These are phyloP conservation scores for Ogataea paraovalis DNA, from an alignment of 805 yeast genomes.

Conservation along the genomic window DNA sequence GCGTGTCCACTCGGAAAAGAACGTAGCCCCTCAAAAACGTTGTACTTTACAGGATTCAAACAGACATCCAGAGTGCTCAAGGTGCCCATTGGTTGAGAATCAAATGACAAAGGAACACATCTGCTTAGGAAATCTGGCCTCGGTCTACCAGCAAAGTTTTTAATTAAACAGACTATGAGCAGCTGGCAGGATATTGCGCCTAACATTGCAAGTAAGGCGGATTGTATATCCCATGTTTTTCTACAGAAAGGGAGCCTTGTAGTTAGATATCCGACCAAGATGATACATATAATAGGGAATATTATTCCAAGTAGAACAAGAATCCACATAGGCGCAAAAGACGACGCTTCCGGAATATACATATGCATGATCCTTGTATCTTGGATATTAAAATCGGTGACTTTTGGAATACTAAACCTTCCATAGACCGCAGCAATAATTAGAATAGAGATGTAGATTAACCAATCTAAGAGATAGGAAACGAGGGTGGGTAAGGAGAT, in stretches of 20 bases:
- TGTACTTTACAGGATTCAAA: constrained; percentile 31
- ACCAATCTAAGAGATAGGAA: constrained; percentile 33
- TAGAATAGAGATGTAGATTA: constrained; percentile 23
- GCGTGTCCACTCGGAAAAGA: constrained; percentile 61
- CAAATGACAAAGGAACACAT: constrained; percentile 38
- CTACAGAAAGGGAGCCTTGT: constrained; percentile 19
- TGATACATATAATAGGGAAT: constrained; percentile 32
- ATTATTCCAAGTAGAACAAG: constrained; percentile 30
- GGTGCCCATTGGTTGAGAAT: constrained; percentile 29
- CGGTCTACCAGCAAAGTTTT: constrained; percentile 45
- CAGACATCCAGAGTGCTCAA: constrained; percentile 46
- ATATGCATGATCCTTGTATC: constrained; percentile 33
- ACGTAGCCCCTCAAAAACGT: constrained; percentile 48
- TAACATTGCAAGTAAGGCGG: constrained; percentile 32
- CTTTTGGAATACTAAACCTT: constrained; percentile 32
- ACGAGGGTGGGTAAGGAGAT: constrained; percentile 28
- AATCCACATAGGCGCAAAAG: constrained; percentile 31
- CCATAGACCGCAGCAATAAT: constrained; percentile 31
- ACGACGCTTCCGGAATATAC: constrained; percentile 32
- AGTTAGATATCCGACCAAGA: constrained; percentile 17
- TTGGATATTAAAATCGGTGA: constrained; percentile 37
- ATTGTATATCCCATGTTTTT: constrained; percentile 40
- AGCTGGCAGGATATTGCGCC: constrained; percentile 38
- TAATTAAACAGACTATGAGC: constrained; percentile 39
- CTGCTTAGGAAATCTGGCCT: constrained; percentile 52